Conservation (phyloP, 768 basidiomycete genomes). For the Punctularia strigosozonata region DNA sequence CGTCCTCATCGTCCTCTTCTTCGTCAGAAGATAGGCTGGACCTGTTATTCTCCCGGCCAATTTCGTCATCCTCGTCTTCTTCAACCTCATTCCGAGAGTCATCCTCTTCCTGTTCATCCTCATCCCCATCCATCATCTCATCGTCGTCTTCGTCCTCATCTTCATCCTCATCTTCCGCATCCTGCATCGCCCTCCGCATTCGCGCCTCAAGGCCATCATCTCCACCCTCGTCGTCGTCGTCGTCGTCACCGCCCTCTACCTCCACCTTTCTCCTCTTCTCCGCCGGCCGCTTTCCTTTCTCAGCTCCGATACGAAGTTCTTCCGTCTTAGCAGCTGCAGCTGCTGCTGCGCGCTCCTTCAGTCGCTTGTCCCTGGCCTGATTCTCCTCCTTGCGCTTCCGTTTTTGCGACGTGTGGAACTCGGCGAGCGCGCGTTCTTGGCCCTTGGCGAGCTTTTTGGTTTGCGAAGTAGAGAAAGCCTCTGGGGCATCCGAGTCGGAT, state of each 20-base stretch:
- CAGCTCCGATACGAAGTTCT: conserved; percentile 2
- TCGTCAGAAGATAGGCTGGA: no score
- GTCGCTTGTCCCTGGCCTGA: conserved; percentile 31
- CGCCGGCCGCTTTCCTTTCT: conserved; percentile 10
- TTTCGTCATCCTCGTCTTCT: conserved; percentile 15
- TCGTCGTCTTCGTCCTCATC: conserved; percentile 8
- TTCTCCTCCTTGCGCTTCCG: conserved; percentile 32
- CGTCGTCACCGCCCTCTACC: conserved; percentile 8
- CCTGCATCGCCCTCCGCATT: conserved; percentile 31
- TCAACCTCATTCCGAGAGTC: conserved; percentile 8
- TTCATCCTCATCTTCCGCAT: conserved; percentile 21
- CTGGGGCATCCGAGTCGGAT: conserved; percentile 34
- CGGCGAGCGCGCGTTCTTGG: conserved; percentile 22
- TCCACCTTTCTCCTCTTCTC: conserved; percentile 4
- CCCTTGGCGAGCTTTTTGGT: conserved; percentile 31
- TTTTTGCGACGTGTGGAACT: conserved; percentile 25
- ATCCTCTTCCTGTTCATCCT: not conserved
- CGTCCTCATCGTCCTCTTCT: conserved; percentile 13
- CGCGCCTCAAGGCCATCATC: conserved; percentile 17
- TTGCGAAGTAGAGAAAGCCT: conserved; percentile 32
- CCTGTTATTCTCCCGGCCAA: conserved; percentile 15
- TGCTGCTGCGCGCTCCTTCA: conserved; percentile 35
- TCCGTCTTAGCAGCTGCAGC: conserved; percentile 16
- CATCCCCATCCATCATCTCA: not conserved
- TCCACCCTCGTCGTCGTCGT: conserved; percentile 5